Conservation (phyloP, 768 basidiomycete genomes). For the Pulveroboletus sp. region DNA sequence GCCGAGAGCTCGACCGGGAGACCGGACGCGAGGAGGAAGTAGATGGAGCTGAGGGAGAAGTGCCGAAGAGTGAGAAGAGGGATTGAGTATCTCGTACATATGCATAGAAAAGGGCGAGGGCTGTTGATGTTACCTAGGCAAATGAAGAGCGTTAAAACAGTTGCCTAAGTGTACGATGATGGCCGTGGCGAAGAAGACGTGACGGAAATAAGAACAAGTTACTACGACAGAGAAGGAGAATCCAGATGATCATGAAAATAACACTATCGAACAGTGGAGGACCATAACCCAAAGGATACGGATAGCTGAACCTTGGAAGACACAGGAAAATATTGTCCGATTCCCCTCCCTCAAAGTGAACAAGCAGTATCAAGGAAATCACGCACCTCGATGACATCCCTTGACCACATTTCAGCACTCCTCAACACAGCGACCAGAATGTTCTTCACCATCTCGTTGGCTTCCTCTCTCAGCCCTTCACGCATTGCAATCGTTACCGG, state of each 20-base stretch:
- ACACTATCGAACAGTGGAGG: slow-evolving; percentile 28
- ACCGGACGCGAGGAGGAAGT: slow-evolving; percentile 13
- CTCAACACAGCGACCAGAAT: slow-evolving; percentile 34
- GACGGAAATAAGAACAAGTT: background rate
- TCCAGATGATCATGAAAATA: slow-evolving; percentile 34
- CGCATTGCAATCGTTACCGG: slow-evolving; percentile 67
- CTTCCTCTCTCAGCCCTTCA: slow-evolving; percentile 56
- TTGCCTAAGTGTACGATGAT: background rate
- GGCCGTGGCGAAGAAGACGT: background rate
- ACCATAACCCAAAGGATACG: background rate
- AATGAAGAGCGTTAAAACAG: slow-evolving; percentile 17
- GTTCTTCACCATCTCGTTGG: slow-evolving; percentile 68
- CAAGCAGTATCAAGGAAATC: background rate
- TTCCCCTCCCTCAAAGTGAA: background rate
- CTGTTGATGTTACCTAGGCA: slow-evolving; percentile 24
- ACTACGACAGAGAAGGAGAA: slow-evolving; percentile 24
- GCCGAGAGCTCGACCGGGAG: slow-evolving; percentile 20
- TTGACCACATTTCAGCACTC: slow-evolving; percentile 50
- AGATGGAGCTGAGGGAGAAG: slow-evolving; percentile 2
- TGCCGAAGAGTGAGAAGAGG: slow-evolving; percentile 19
- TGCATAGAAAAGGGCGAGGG: slow-evolving; percentile 28
- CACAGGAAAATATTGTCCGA: slow-evolving; percentile 43
- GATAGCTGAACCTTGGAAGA: slow-evolving; percentile 36
- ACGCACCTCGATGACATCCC: slow-evolving; percentile 43
- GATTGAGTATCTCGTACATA: slow-evolving; percentile 20